Conservation (phyloP, 306 rosid genomes). For the Vigna trinervia region DNA sequence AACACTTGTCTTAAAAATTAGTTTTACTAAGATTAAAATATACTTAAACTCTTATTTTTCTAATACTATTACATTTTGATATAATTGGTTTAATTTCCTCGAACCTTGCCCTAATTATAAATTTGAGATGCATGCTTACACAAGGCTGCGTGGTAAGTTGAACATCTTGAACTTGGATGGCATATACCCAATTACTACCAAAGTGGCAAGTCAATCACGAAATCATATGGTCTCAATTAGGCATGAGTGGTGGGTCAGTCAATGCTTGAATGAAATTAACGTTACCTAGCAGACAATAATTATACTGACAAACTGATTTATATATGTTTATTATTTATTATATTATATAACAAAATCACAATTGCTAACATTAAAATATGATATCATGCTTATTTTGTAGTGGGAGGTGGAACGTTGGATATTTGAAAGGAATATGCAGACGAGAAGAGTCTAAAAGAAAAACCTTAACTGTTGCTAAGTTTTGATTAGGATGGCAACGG, state of each 20-base stretch:
- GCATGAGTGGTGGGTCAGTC: neutral
- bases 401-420: no score
- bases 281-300: neutral
- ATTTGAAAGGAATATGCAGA: no score
- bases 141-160: neutral
- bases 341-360: no score
- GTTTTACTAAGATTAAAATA: no score
- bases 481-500: no score
- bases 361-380: no score
- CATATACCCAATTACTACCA: neutral
- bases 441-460: no score
- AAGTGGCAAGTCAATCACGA: neutral
- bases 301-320: neutral
- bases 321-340: no score
- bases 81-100: neutral
- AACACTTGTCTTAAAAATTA: no score
- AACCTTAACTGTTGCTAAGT: no score
- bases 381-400: no score
- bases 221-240: neutral
- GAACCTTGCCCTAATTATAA: neutral
- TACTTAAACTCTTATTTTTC: no score
- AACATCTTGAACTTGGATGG: neutral
- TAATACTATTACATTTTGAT: neutral
- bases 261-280: neutral
- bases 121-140: neutral